phyloP scores from a whole-genome alignment of 352 stramenopile genomes.

The Thraustochytrium aureum region DNA sequence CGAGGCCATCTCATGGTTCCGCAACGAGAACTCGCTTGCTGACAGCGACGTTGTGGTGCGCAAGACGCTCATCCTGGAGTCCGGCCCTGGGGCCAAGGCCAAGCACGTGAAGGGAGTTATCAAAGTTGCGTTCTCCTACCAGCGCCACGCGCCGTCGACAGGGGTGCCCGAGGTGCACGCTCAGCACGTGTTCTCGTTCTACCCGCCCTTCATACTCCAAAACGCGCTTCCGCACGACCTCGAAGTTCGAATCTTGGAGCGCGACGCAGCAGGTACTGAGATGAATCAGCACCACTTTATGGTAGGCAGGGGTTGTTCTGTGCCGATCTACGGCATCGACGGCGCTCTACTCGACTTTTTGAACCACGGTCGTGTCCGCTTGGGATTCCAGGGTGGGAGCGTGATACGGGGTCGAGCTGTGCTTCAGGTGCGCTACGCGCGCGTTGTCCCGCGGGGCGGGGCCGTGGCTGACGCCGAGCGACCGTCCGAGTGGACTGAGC shows the following conservation, averaged over 20 bases:
- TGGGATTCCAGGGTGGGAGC: neutral
- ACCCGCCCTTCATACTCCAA: conserved; percentile 33
- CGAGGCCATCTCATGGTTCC: conserved; percentile 27
- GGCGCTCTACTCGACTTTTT: conserved; percentile 35
- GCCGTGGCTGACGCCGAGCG: neutral
- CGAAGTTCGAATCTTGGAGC: conserved; percentile 4
- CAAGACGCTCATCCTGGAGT: conserved; percentile 31
- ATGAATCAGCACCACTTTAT: neutral
- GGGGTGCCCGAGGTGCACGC: neutral
- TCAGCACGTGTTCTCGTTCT: conserved; percentile 51
- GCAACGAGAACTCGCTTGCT: neutral
- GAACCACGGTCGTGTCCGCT: neutral
- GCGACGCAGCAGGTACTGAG: neutral
- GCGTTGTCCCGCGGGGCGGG: too few species aligned
- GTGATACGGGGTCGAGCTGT: neutral
- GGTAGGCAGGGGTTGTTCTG: neutral
- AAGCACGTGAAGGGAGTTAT: conserved; percentile 21
- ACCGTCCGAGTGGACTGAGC: conserved; percentile 23
- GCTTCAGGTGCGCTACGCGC: neutral
- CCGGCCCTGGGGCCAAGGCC: neutral
- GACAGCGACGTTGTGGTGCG: neutral
- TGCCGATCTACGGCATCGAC: conserved; percentile 39
- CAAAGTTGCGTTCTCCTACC: conserved; percentile 35
- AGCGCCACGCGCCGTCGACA: neutral
- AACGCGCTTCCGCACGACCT: conserved; percentile 11